phyloP scores from a whole-genome alignment of 2,329 filamentous ascomycete species.

The Microcyclospora pomicola region DNA sequence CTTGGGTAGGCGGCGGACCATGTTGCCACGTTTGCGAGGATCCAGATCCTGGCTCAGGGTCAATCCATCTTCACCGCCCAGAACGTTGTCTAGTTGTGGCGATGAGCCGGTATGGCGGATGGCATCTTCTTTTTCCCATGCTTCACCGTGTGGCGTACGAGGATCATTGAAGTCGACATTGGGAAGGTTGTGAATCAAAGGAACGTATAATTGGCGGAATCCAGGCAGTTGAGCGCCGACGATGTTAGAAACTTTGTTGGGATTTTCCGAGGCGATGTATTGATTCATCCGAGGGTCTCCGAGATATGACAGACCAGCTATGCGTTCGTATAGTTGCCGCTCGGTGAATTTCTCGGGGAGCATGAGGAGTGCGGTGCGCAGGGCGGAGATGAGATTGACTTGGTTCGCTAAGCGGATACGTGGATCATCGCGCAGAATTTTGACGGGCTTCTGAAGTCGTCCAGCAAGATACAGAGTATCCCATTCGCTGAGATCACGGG shows the following conservation, averaged over 20 bases:
- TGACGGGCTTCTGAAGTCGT: conserved; percentile 90
- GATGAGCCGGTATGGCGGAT: conserved; percentile 20
- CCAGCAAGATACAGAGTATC: conserved; percentile 93
- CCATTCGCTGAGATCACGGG: conserved; percentile 77
- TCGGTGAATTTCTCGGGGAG: conserved; percentile 77
- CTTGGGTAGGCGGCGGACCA: conserved; percentile 82
- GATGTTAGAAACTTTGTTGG: conserved; percentile 85
- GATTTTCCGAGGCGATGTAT: conserved; percentile 61
- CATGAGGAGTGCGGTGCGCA: conserved; percentile 78
- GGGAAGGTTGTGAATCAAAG: conserved; percentile 76
- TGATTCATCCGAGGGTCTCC: conserved; percentile 86
- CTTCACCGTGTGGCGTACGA: conserved; percentile 35
- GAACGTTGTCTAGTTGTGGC: conserved; percentile 42
- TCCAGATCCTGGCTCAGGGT: conserved; percentile 82
- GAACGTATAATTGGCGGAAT: conserved; percentile 82
- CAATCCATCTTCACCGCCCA: conserved; percentile 46
- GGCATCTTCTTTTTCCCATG: conserved; percentile 26
- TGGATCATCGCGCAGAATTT: conserved; percentile 89
- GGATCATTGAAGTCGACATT: conserved; percentile 68
- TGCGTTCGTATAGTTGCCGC: conserved; percentile 74
- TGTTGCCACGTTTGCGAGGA: conserved; percentile 77
- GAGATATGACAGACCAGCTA: conserved; percentile 83
- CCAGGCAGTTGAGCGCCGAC: conserved; percentile 82
- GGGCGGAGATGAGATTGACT: conserved; percentile 81
- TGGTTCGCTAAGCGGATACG: conserved; percentile 88